Conservation (phyloP, 441 rosid species). For the Melastoma candidum region DNA sequence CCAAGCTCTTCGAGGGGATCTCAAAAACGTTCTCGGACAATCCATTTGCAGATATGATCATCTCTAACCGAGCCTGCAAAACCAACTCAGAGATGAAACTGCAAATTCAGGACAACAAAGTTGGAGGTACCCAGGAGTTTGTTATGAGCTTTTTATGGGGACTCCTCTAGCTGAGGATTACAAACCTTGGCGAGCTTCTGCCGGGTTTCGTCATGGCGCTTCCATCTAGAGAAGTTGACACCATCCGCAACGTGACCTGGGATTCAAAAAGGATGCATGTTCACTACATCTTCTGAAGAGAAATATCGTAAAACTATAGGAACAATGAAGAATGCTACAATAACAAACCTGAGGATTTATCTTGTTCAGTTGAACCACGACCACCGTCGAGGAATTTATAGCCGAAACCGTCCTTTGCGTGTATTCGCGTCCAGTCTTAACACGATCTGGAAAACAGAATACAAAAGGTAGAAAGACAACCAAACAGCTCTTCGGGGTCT, state of each 20-base stretch:
- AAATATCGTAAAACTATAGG: too few relatives aligned
- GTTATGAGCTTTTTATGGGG: too few relatives aligned
- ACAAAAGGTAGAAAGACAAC: too few relatives aligned
- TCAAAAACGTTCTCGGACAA: conserved; percentile 92
- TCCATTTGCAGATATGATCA: conserved; percentile 79
- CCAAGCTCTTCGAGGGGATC: conserved; percentile 88
- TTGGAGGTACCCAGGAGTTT: too few relatives aligned
- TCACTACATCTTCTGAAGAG: too few relatives aligned
- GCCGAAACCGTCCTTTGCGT: conserved; percentile 73
- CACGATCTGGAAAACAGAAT: too few relatives aligned
- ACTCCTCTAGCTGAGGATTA: too few relatives aligned
- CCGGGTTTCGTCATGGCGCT: conserved; percentile 72
- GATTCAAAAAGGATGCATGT: neutral
- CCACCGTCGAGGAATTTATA: conserved; percentile 81
- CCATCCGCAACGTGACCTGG: conserved; percentile 90
- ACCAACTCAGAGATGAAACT: neutral
- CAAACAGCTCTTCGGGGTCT: too few relatives aligned
- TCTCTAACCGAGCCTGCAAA: conserved; percentile 82
- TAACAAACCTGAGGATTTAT: conserved; percentile 77
- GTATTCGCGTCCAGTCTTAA: too few relatives aligned
- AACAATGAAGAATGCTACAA: neutral
- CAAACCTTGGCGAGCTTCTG: conserved; percentile 68
- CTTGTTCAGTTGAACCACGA: conserved; percentile 84
- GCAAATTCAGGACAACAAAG: too few relatives aligned
- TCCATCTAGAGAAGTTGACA: conserved; percentile 98